These are phyloP conservation scores for Fusarium sp. DNA, from an alignment of 2,329 filamentous ascomycete species.

Conservation along the genomic window DNA sequence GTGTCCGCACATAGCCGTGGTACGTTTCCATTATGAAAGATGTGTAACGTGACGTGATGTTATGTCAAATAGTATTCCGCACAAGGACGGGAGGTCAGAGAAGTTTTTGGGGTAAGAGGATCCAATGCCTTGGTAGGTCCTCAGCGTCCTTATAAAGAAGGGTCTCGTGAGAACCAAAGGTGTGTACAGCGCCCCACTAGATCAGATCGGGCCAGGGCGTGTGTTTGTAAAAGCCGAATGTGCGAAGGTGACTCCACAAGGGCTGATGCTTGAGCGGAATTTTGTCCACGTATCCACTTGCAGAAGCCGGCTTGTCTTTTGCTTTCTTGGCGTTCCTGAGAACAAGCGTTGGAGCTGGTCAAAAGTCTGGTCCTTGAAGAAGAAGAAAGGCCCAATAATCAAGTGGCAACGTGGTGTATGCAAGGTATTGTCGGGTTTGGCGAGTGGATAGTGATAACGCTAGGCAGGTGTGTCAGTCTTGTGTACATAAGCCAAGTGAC, in stretches of 20 bases:
- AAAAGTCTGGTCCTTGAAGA: constrained; percentile 32
- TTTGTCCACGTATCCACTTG: constrained; percentile 45
- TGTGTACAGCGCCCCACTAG: constrained; percentile 48
- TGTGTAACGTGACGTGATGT: constrained; percentile 38
- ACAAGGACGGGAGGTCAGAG: constrained; percentile 31
- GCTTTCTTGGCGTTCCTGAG: constrained; percentile 44
- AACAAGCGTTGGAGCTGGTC: constrained; percentile 34
- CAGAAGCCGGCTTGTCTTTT: constrained; percentile 33
- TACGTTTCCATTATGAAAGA: constrained; percentile 88
- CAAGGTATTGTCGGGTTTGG: constrained; percentile 15
- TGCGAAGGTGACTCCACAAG: constrained; percentile 48
- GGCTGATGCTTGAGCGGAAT: constrained; percentile 48
- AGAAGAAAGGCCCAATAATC: constrained; percentile 19
- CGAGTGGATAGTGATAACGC: constrained; percentile 26
- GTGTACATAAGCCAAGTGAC: neutral
- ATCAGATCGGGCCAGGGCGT: constrained; percentile 48
- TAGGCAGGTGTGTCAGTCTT: constrained; percentile 34
- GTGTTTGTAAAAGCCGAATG: constrained; percentile 33
- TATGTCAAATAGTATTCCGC: constrained; percentile 32
- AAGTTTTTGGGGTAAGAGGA: constrained; percentile 33
- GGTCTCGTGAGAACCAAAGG: constrained; percentile 41
- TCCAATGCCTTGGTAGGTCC: constrained; percentile 34
- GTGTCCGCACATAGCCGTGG: constrained; percentile 93
- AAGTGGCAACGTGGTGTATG: constrained; percentile 28
- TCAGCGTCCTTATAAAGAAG: constrained; percentile 42